These are phyloP conservation scores for Phytophthora cryptogea DNA, from an alignment of 352 stramenopile species.

Conservation along the genomic window DNA sequence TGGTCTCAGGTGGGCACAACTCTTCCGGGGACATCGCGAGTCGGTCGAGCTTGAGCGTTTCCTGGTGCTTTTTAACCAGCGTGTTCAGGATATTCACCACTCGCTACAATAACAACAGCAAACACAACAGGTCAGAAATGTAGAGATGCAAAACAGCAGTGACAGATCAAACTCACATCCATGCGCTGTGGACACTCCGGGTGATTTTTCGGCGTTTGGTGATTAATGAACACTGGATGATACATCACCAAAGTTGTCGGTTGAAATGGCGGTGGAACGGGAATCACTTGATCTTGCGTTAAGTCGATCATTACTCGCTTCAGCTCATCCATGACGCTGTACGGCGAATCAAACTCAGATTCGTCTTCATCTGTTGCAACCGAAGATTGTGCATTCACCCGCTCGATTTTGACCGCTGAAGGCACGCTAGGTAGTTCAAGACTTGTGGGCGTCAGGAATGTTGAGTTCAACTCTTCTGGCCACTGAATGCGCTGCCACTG, in stretches of 20 bases:
- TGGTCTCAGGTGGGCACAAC: constrained; percentile 74
- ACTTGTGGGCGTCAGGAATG: constrained; percentile 40
- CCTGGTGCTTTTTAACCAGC: constrained; percentile 67
- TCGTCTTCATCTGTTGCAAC: constrained; percentile 25
- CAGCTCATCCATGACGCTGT: constrained; percentile 68
- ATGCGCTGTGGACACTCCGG: constrained; percentile 83
- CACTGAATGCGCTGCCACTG: constrained; percentile 76
- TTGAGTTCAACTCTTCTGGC: constrained; percentile 60
- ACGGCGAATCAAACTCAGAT: constrained; percentile 8
- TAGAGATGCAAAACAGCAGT: constrained; percentile 1
- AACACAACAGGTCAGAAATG: constrained; percentile 18
- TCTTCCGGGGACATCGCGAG: constrained; percentile 72
- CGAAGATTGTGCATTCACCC: constrained; percentile 12
- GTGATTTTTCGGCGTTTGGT: constrained; percentile 84
- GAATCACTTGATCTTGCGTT: constrained; percentile 58
- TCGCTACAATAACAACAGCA: constrained; percentile 39
- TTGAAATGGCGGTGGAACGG: constrained; percentile 21
- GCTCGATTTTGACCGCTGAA: constrained; percentile 41
- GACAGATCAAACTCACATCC: constrained; percentile 49
- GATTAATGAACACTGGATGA: constrained; percentile 83
- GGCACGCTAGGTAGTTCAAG: constrained; percentile 1
- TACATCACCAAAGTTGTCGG: constrained; percentile 81
- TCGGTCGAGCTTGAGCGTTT: constrained; percentile 70
- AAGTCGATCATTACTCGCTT: constrained; percentile 82
- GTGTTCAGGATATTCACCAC: constrained; percentile 71